Base-by-base conservation (phyloP, 352 stramenopile species). In the Globisporangium mamillatum region DNA sequence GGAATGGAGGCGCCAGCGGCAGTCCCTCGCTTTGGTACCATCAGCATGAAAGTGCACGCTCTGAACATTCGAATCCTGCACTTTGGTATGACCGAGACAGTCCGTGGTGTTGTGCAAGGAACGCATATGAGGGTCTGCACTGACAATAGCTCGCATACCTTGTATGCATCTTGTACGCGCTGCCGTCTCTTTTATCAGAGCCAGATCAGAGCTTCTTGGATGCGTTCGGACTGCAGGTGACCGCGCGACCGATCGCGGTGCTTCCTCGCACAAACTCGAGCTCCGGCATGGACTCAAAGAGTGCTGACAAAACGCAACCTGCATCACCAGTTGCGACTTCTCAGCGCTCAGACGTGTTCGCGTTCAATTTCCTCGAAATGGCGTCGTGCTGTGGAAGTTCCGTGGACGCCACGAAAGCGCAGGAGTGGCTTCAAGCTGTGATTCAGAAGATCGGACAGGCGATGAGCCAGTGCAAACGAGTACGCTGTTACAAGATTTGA, bases 301-400 rank as follows among this genome's bases (percentile, higher is more conserved):
- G 54, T 72, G 69, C 57, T 46, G 29, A 63, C 41, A 38, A 18
- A 29, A 34, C 34, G 20, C 36, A 62, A 48, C 3, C 63, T 32
- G 4, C 62, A 14, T 29, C 18, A 32, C 20, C 25, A 22, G 55
- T 29, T 24, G 29, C 29, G 29, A 53, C n/a, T 38, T 32, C 54
- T 6, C 27, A 25, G 3, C 25, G 32, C 4, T 12, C 29, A 36
- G 75, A 73, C 20, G 64, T 80, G 22, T 64, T 76, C 8, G 66
- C 74, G 1, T 90, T 91, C 62, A 90, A 69, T 68, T 92, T 74
- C 41, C 52, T 91, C 50, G 84, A 92, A 70, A 92, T 92, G 84
- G 82, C 82, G 27, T 56, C 82, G 3, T 92, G 82, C 50, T 92
- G 82, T 55, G 78, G 79, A 18, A 74, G 64, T 8, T 61, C 75